Base-by-base conservation (phyloP, 148 eudicot genomes). In the Diospyros kaki region DNA sequence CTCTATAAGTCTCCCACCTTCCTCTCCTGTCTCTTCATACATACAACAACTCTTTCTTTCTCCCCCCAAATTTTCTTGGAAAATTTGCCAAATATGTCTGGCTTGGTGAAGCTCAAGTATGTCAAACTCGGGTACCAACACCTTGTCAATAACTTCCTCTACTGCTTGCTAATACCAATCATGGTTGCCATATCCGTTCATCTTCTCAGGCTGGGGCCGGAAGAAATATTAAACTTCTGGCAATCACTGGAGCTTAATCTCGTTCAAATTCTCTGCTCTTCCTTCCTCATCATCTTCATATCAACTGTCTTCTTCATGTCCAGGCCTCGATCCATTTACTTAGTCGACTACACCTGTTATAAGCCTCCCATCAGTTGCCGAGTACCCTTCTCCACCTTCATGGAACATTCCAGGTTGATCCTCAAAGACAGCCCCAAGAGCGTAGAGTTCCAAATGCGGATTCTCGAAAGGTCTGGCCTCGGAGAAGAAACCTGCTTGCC, bases 401-500 rank as follows among this genome's bases (percentile, higher is more conserved):
- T 86, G 76, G 87, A 86, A 66, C 89, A 86, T 39, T 53, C 84
- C 0, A 64, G 38, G 14, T 44, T 86, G 38, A 9, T 77, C 50
- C 76, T 77, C 52, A 75, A 73, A 10, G 77, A 84, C 68, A 62
- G 75, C 58, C 78, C 78, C 0, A 78, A 76, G 58, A 78, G 77
- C 4, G 80, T 71, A 28, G 82, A 69, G 12, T 84, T 86, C 51
- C 84, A 73, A 46, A 75, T 69, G 82, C 77, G 76, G 1, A 82
- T 86, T 53, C 71, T 86, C 0, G 87, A 84, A 53, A 62, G 89
- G 3, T 79, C 85, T 2, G 89, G 89, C 1, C 79, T 86, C 11
- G 87, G 89, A 3, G 84, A 82, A 11, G 85, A 86, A 43, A 84
- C 84, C 1, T 73, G 82, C 10, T 58, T 86, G 2, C 89, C 89